These are phyloP conservation scores for Phoenix dactylifera DNA, from an alignment of 176 grass and related monocot species.

Conservation along the genomic window DNA sequence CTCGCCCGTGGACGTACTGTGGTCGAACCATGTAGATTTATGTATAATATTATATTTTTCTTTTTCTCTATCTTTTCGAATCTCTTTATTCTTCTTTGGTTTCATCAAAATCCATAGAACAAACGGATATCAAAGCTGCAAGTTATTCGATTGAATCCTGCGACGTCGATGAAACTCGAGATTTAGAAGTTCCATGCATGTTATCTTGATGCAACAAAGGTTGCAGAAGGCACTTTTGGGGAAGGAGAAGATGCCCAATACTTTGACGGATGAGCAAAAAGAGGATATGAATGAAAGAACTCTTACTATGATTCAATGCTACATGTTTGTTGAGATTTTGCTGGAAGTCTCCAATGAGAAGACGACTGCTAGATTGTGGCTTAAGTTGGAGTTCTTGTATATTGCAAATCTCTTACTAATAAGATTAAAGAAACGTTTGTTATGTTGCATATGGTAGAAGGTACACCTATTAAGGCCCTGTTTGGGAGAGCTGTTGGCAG, in stretches of 20 bases:
- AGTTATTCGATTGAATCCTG: not conserved
- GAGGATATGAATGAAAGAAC: not conserved
- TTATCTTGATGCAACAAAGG: too few relatives aligned
- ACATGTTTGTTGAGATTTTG: not conserved
- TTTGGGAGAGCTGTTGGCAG: too few relatives aligned
- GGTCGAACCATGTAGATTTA: too few relatives aligned
- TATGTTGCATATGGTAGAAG: not conserved
- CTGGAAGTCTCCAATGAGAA: not conserved
- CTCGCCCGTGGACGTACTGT: too few relatives aligned
- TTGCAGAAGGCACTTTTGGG: not conserved
- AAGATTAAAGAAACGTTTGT: not conserved
- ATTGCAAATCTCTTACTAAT: not conserved
- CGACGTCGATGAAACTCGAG: not conserved
- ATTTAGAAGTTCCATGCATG: not conserved
- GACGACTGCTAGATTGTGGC: not conserved
- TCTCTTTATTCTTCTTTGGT: too few relatives aligned
- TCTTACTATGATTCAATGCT: not conserved
- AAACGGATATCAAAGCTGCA: not conserved
- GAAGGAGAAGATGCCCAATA: not conserved
- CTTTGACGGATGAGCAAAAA: not conserved
- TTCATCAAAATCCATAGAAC: not conserved
- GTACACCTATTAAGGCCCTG: too few relatives aligned
- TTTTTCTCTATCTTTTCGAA: too few relatives aligned
- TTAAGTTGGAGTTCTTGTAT: not conserved
- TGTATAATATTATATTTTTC: too few relatives aligned